phyloP scores from a whole-genome alignment of 2,329 filamentous ascomycete genomes.

The Monilinia laxa region DNA sequence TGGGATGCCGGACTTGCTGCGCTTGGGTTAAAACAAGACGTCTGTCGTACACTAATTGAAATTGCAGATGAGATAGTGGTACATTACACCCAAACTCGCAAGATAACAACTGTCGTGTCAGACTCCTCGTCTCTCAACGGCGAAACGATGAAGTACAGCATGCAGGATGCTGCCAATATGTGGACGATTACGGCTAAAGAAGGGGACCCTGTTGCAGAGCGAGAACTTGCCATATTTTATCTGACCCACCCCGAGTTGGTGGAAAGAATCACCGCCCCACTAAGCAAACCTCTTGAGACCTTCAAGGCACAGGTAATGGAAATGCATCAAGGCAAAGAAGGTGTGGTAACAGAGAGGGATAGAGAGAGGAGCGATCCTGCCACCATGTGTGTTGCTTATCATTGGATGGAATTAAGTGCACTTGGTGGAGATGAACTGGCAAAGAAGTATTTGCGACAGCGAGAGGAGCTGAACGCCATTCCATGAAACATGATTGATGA shows the following conservation, averaged over 20 bases:
- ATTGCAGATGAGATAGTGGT: conserved; percentile 68
- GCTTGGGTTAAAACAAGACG: conserved; percentile 81
- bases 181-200: conserved; percentile 93
- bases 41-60: conserved; percentile 65
- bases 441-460: conserved; percentile 74
- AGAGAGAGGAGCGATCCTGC: conserved; percentile 72
- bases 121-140: conserved; percentile 41
- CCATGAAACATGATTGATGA: conserved; percentile 30
- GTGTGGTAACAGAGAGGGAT: conserved; percentile 51
- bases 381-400: conserved; percentile 89
- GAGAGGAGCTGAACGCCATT: conserved; percentile 40
- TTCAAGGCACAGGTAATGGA: conserved; percentile 89
- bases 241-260: conserved; percentile 87
- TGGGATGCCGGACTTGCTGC: conserved; percentile 80
- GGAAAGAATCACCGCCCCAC: conserved; percentile 73
- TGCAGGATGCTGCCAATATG: conserved; percentile 83
- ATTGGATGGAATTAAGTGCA: conserved; percentile 94
- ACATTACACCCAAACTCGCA: conserved; percentile 64
- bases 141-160: conserved; percentile 60
- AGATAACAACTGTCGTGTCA: conserved; percentile 37
- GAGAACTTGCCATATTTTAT: conserved; percentile 91
- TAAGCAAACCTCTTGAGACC: conserved; percentile 81
- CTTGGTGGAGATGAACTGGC: conserved; percentile 84
- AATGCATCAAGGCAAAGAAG: conserved; percentile 52
- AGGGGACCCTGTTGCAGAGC: conserved; percentile 81